Percentiles rank a stretch among this genome's conserved stretches.
These are phyloP conservation scores for Lipomyces yarrowii DNA, from an alignment of 1,139 yeast species.

Conservation along the genomic window DNA sequence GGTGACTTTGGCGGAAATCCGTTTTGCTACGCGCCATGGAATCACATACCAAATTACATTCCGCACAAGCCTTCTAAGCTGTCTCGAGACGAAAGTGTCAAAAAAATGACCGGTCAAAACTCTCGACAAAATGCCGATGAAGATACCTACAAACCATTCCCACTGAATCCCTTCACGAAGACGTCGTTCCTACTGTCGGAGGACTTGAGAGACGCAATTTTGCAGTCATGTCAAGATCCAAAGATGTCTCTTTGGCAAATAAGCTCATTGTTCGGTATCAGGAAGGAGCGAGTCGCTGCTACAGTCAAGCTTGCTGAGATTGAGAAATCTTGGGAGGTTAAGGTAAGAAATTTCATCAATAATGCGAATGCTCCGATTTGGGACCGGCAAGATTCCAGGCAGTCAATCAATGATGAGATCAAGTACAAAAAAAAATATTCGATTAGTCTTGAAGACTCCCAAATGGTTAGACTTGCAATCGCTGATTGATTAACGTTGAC, in stretches of 20 bases:
- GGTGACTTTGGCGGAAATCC: slow-evolving; percentile 83
- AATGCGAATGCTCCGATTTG: slow-evolving; percentile 2
- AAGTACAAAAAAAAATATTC: slow-evolving; percentile 46
- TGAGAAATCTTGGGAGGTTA: slow-evolving; percentile 61
- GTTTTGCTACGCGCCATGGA: slow-evolving; percentile 69
- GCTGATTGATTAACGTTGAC: neutral
- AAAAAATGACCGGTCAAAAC: neutral
- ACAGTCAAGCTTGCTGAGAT: slow-evolving; percentile 65
- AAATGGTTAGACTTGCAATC: slow-evolving; percentile 55
- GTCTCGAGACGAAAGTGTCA: neutral
- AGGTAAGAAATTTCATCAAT: slow-evolving; percentile 53
- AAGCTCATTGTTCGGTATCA: slow-evolving; percentile 77
- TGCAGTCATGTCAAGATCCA: slow-evolving; percentile 51
- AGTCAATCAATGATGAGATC: slow-evolving; percentile 50
- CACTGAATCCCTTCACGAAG: slow-evolving; percentile 66
- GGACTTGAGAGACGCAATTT: slow-evolving; percentile 61
- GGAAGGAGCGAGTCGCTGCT: slow-evolving; percentile 86
- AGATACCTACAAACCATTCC: slow-evolving; percentile 59
- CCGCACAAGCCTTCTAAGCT: slow-evolving; percentile 42
- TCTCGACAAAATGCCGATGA: slow-evolving; percentile 21
- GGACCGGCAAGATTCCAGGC: slow-evolving; percentile 1
- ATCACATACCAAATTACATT: slow-evolving; percentile 75
- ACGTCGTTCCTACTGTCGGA: slow-evolving; percentile 66
- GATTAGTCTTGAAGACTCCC: slow-evolving; percentile 83
- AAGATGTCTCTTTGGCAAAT: slow-evolving; percentile 62